Percentiles rank a stretch among this genome's conserved stretches.
phyloP scores from a whole-genome alignment of 805 yeast genomes.

The Yarrowia deformans region DNA sequence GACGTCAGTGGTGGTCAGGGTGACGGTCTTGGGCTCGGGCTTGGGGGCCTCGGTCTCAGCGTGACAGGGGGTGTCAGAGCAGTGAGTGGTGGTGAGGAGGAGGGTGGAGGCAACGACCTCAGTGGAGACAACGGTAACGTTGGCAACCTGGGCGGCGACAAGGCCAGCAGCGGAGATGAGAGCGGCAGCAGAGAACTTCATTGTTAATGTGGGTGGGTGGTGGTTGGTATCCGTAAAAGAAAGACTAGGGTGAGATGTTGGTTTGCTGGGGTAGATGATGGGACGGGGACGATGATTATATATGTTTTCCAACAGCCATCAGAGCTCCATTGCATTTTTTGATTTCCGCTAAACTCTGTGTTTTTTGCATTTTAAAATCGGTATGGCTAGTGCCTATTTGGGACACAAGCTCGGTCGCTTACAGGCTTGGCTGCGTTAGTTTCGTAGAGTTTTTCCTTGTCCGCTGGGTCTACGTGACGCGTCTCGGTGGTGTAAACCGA shows the following conservation, averaged over 20 bases:
- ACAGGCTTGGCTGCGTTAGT: slow-evolving; percentile 34
- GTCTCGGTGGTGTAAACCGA: background rate
- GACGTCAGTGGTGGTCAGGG: slow-evolving; percentile 37
- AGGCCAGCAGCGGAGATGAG: slow-evolving; percentile 33
- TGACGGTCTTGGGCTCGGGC: slow-evolving; percentile 33
- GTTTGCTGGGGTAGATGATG: background rate
- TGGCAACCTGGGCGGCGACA: slow-evolving; percentile 33
- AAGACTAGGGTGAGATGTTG: slow-evolving; percentile 38
- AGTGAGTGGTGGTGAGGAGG: slow-evolving; percentile 34
- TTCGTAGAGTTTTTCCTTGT: slow-evolving; percentile 33
- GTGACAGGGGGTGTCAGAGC: slow-evolving; percentile 37
- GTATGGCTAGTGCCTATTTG: slow-evolving; percentile 33
- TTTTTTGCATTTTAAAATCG: slow-evolving; percentile 25
- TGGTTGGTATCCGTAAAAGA: slow-evolving; percentile 33
- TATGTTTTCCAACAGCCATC: slow-evolving; percentile 2
- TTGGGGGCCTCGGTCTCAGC: slow-evolving; percentile 33
- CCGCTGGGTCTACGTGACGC: slow-evolving; percentile 3
- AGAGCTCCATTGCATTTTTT: background rate
- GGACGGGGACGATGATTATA: slow-evolving; percentile 13
- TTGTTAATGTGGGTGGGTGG: slow-evolving; percentile 15
- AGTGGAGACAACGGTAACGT: slow-evolving; percentile 36
- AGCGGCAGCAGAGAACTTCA: slow-evolving; percentile 34
- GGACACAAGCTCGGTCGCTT: slow-evolving; percentile 28
- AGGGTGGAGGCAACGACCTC: slow-evolving; percentile 13
- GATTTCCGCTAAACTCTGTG: background rate